These are phyloP conservation scores for Perilla frutescens DNA, from an alignment of 257 asterid genomes.

Conservation along the genomic window DNA sequence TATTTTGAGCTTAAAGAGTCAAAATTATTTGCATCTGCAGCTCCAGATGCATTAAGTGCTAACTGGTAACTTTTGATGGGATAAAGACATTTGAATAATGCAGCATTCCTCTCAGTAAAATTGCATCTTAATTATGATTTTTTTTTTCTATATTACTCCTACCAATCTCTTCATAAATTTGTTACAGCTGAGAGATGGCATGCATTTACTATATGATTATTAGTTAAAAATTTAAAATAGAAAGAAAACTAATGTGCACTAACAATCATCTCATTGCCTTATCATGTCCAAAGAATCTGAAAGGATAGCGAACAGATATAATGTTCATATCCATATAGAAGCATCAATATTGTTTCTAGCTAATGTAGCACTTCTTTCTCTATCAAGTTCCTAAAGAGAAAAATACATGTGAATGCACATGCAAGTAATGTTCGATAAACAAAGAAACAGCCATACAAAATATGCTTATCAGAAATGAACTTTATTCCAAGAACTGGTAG, in stretches of 20 bases:
- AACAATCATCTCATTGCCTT: not conserved
- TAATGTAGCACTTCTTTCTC: constrained; percentile 15
- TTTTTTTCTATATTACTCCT: too few species aligned
- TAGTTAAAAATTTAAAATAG: not conserved
- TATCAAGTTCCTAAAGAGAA: constrained; percentile 15
- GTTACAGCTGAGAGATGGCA: not conserved
- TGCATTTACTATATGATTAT: not conserved
- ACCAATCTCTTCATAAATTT: not conserved
- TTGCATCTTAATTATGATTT: too few species aligned
- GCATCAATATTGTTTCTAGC: constrained; percentile 13
- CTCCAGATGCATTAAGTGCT: too few species aligned
- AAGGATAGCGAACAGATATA: not conserved
- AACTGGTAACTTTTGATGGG: too few species aligned
- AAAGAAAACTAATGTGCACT: not conserved
- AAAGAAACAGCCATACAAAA: constrained; percentile 21
- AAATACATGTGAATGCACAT: constrained; percentile 42
- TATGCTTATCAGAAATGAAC: constrained; percentile 21
- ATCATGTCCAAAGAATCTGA: not conserved
- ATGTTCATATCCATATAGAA: not conserved
- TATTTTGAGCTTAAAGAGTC: too few species aligned
- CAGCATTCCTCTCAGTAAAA: too few species aligned
- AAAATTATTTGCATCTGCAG: too few species aligned
- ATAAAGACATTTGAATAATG: too few species aligned
- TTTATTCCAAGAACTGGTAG: constrained; percentile 34
- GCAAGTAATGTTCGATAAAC: constrained; percentile 22